Evolutionary conservation across 148 eudicot genomes (phyloP).

Genomic region (Diospyros kaki): DNA sequence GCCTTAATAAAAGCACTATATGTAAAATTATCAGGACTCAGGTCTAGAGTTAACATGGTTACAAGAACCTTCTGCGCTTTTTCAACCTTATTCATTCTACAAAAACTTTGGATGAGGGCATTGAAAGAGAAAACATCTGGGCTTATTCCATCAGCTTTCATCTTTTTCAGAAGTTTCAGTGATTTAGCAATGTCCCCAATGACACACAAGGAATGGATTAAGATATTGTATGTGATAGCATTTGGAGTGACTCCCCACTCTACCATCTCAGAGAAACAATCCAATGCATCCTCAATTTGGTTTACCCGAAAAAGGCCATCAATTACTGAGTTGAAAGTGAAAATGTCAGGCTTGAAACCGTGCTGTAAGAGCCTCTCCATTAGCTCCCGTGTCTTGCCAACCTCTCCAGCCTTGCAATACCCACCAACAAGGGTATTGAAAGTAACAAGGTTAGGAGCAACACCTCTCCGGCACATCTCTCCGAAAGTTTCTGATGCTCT

Average conservation of each 20-base stretch:
- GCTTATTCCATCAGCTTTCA: conserved; percentile 60
- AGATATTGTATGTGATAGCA: conserved; percentile 65
- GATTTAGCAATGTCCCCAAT: conserved; percentile 62
- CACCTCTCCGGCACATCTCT: conserved; percentile 52
- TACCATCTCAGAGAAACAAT: conserved; percentile 75
- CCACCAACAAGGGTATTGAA: conserved; percentile 78
- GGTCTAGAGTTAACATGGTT: conserved; percentile 62
- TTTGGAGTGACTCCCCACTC: conserved; percentile 85
- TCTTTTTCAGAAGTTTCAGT: conserved; percentile 53
- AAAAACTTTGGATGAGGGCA: conserved; percentile 69
- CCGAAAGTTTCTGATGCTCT: conserved; percentile 48
- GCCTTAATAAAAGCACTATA: conserved; percentile 69
- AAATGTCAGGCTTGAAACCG: conserved; percentile 70
- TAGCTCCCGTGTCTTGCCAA: conserved; percentile 50
- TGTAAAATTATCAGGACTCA: conserved; percentile 65
- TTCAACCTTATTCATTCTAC: conserved; percentile 60
- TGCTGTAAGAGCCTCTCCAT: conserved; percentile 62
- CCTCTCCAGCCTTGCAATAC: conserved; percentile 56
- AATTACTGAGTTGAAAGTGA: conserved; percentile 76
- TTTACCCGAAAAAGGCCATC: conserved; percentile 77
- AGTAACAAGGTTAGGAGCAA: conserved; percentile 73
- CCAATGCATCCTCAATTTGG: conserved; percentile 71
- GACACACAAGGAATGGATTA: conserved; percentile 67
- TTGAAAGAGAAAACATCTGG: conserved; percentile 83
- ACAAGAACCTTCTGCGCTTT: conserved; percentile 63